Evolutionary conservation across 164 flowering plant genomes (phyloP).

Genomic region (Liquidambar formosana): DNA sequence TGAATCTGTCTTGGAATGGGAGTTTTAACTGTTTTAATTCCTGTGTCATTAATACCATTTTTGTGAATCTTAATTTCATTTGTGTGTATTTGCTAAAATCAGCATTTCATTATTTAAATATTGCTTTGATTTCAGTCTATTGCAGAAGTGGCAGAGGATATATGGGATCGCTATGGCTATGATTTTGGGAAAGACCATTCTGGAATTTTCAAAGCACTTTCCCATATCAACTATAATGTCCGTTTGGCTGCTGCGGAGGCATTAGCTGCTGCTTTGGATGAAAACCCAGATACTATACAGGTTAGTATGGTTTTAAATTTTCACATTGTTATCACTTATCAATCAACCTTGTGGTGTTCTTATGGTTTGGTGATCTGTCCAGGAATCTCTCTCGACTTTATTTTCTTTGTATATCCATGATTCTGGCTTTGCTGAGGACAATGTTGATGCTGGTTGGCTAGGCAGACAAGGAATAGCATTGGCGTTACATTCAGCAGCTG

Average conservation of each 20-base stretch:
- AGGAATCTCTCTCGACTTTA: slow-evolving; percentile 93
- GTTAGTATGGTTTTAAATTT: slow-evolving; percentile 31
- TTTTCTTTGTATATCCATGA: slow-evolving; percentile 91
- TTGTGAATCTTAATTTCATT: background rate
- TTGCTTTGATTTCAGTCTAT: slow-evolving; percentile 54
- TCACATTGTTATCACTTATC: background rate
- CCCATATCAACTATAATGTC: slow-evolving; percentile 81
- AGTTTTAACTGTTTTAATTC: too few species aligned
- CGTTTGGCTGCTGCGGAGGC: slow-evolving; percentile 94
- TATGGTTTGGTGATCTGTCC: slow-evolving; percentile 21
- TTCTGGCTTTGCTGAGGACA: slow-evolving; percentile 53
- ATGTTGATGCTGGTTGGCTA: slow-evolving; percentile 76
- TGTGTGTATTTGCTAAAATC: background rate
- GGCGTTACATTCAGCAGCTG: slow-evolving; percentile 89
- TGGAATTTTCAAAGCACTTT: slow-evolving; percentile 73
- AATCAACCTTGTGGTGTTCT: slow-evolving; percentile 11
- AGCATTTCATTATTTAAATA: background rate
- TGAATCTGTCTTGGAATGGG: too few species aligned
- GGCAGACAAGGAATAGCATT: slow-evolving; percentile 95
- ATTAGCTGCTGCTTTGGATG: slow-evolving; percentile 94
- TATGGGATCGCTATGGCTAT: slow-evolving; percentile 93
- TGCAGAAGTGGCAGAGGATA: slow-evolving; percentile 87
- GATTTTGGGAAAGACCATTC: slow-evolving; percentile 91
- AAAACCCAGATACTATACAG: slow-evolving; percentile 84
- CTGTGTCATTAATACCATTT: background rate